Evolutionary conservation across 1,284 basidiomycete genomes (phyloP).

Genomic region (Sutorius eximius): DNA sequence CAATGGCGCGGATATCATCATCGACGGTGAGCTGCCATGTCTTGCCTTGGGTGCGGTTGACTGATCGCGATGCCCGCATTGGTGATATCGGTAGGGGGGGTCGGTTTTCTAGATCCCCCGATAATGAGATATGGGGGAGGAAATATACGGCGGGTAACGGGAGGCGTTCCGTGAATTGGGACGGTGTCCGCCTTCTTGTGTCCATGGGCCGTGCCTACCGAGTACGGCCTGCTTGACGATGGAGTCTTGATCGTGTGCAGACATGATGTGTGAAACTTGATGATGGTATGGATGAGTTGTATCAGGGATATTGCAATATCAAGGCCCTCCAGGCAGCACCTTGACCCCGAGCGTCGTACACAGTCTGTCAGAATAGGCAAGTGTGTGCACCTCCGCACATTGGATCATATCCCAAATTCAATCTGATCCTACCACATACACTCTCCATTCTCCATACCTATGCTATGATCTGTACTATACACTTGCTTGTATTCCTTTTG

Average conservation of each 20-base stretch:
- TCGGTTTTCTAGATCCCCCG: constrained; percentile 28
- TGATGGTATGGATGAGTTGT: constrained; percentile 1
- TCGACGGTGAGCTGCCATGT: constrained; percentile 34
- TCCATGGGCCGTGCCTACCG: not conserved
- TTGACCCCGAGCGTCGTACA: no score
- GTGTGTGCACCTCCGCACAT: no score
- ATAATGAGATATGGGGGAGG: no score
- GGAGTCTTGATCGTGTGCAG: constrained; percentile 1
- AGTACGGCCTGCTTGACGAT: not conserved
- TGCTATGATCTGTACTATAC: no score
- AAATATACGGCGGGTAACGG: not conserved
- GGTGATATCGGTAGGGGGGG: constrained; percentile 18
- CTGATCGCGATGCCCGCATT: not conserved
- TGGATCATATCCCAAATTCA: no score
- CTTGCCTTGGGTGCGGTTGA: not conserved
- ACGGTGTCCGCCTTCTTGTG: not conserved
- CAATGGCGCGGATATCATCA: constrained; percentile 41
- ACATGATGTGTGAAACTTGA: constrained; percentile 4
- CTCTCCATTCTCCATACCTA: no score
- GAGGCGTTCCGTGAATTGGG: not conserved
- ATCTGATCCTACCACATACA: no score
- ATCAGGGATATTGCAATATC: no score
- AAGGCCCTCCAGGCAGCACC: no score
- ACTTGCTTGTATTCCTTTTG: no score
- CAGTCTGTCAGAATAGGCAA: no score